Base-by-base conservation (phyloP, 2,329 filamentous ascomycete species). In the Juglanconis sp. region DNA sequence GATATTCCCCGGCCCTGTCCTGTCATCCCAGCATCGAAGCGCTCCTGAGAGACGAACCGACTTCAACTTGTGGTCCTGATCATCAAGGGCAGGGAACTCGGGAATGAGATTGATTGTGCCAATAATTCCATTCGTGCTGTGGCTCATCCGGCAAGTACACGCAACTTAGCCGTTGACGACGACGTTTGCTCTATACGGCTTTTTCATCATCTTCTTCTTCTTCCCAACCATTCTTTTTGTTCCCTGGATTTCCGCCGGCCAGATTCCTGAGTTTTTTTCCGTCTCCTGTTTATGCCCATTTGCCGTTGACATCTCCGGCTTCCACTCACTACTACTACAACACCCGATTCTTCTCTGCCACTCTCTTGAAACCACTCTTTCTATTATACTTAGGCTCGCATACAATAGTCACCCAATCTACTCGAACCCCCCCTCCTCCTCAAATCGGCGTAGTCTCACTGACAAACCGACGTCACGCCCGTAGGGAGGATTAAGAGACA, bases 21-120 rank as follows among this genome's bases (percentile, higher is more conserved):
- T 53, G n/a, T 10, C 51, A 30, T 44, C 24, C 38, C 51, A n/a
- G 38, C 51, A 53, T n/a, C 36, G 34, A 36, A 32, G 51, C 35
- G 17, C 42, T 46, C 42, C 11, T 13, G 11, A 24, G n/a, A 15
- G 11, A 13, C 36, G 8, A 53, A 40, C 48, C 49, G 42, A 50
- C 35, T 38, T 56, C 46, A 48, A 49, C 35, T 35, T 53, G 51
- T 53, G 51, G 35, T 36, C 38, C 51, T 53, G 36, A 4, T 34
- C 51, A 53, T 53, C 51, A 53, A 53, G 24, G 36, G 38, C 17
- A 30, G 15, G 35, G 32, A 32, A 17, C 49, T 40, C 38, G 51
- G 51, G 59, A 61, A 51, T 59, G 59, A 59, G 59, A 57, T 60
- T 61, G 54, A 61, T 44, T 61, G 59, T 42, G 51, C 24, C 59